Evolutionary conservation across 768 basidiomycete genomes (phyloP).

Genomic region (Amanita thiersii): DNA sequence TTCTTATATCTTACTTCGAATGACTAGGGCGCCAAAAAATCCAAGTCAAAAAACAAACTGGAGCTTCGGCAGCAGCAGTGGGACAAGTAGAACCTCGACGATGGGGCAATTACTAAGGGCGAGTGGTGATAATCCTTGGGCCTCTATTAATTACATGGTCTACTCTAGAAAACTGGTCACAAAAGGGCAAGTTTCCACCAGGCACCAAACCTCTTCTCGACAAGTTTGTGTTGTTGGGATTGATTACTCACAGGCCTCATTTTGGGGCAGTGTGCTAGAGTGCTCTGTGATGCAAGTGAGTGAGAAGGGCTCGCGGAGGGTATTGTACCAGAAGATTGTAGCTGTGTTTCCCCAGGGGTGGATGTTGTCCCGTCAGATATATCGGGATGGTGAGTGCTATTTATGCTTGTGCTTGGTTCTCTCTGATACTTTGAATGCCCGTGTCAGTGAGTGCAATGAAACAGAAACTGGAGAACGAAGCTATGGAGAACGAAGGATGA

Average conservation of each 20-base stretch:
- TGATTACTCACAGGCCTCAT: neutral
- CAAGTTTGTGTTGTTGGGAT: constrained; percentile 40
- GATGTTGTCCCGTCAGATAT: constrained; percentile 82
- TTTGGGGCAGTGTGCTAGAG: constrained; percentile 40
- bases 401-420: neutral
- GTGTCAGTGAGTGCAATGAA: constrained; percentile 85
- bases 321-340: constrained; percentile 78
- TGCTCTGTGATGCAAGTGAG: constrained; percentile 65
- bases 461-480: constrained; percentile 70
- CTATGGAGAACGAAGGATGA: constrained; percentile 61
- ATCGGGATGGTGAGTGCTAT: constrained; percentile 64
- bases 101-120: constrained; percentile 53
- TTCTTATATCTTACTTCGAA: constrained; percentile 16
- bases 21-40: constrained; percentile 58
- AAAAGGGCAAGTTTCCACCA: constrained; percentile 88
- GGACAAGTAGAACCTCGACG: constrained; percentile 15
- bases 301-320: constrained; percentile 74
- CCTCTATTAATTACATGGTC: neutral
- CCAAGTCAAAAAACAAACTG: constrained; percentile 67
- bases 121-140: constrained; percentile 6
- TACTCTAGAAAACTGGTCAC: constrained; percentile 59
- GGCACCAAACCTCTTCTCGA: constrained; percentile 63
- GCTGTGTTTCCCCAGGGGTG: constrained; percentile 77
- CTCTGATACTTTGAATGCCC: constrained; percentile 2
- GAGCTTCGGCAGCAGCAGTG: constrained; percentile 20